phyloP scores from a whole-genome alignment of 225 moss, liverwort and hornwort species.

The Pleurozium schreberi region DNA sequence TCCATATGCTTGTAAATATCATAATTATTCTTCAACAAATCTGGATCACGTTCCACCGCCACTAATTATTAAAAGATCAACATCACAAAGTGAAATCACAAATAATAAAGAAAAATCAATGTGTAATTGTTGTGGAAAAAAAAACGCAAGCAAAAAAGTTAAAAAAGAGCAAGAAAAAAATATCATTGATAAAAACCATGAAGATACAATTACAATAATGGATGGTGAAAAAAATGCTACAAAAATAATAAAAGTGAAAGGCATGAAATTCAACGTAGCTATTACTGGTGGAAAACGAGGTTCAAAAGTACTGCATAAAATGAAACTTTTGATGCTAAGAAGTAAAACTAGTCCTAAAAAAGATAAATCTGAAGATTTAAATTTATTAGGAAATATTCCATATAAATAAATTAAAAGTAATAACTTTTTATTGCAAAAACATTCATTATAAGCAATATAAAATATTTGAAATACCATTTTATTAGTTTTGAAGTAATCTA shows the following conservation, averaged over 20 bases:
- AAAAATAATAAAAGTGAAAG: neutral
- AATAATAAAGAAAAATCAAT: neutral
- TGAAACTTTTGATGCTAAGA: neutral
- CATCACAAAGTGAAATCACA: neutral
- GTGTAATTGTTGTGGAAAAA: neutral
- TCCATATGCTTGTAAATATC: neutral
- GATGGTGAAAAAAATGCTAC: neutral
- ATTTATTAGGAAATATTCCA: neutral
- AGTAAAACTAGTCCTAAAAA: neutral
- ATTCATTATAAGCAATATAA: neutral
- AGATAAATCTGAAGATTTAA: neutral
- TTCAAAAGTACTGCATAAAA: neutral
- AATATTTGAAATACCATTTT: neutral
- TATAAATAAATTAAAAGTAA: fast-evolving
- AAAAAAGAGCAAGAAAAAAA: neutral
- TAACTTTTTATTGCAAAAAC: neutral
- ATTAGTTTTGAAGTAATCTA: neutral
- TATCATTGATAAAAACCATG: neutral
- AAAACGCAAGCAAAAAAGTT: neutral
- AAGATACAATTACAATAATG: neutral
- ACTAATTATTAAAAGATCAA: neutral
- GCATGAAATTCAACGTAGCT: neutral
- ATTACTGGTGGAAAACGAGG: neutral
- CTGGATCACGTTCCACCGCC: neutral
- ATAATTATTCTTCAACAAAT: neutral